Conservation (phyloP, 345 rosid genomes). For the Pugionium dolabratum region DNA sequence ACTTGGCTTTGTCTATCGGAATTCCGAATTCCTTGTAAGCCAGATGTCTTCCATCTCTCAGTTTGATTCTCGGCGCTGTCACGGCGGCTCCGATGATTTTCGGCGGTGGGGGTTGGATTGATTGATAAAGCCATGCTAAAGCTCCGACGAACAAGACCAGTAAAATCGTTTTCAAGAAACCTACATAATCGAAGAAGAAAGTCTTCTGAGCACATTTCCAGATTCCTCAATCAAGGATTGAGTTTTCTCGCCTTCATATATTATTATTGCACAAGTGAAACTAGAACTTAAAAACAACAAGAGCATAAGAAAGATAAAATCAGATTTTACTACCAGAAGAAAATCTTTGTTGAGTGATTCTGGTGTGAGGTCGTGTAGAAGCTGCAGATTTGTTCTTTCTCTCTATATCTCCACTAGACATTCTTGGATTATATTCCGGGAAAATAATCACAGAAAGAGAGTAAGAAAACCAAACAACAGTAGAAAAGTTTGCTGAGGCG, state of each 20-base stretch:
- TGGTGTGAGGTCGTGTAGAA: slow-evolving; percentile 24
- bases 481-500: slow-evolving; percentile 13
- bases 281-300: neutral
- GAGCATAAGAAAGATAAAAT: neutral
- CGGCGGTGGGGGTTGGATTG: slow-evolving; percentile 49
- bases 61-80: slow-evolving; percentile 49
- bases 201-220: slow-evolving; percentile 9
- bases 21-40: slow-evolving; percentile 58
- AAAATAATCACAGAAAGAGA: slow-evolving; percentile 4
- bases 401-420: slow-evolving; percentile 23
- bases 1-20: slow-evolving; percentile 44
- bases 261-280: neutral
- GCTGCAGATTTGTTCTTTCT: slow-evolving; percentile 8
- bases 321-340: slow-evolving; percentile 21
- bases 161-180: slow-evolving; percentile 27
- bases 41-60: slow-evolving; percentile 62
- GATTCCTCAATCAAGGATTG: neutral
- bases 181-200: slow-evolving; percentile 7
- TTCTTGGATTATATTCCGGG: neutral
- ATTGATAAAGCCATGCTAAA: slow-evolving; percentile 49
- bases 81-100: slow-evolving; percentile 44
- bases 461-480: neutral
- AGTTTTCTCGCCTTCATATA: too few species aligned
- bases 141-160: slow-evolving; percentile 41
- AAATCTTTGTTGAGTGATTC: slow-evolving; percentile 22